These are phyloP conservation scores for Geranomyces michiganensis DNA, from an alignment of 192 early-diverging fungal species.

Conservation along the genomic window DNA sequence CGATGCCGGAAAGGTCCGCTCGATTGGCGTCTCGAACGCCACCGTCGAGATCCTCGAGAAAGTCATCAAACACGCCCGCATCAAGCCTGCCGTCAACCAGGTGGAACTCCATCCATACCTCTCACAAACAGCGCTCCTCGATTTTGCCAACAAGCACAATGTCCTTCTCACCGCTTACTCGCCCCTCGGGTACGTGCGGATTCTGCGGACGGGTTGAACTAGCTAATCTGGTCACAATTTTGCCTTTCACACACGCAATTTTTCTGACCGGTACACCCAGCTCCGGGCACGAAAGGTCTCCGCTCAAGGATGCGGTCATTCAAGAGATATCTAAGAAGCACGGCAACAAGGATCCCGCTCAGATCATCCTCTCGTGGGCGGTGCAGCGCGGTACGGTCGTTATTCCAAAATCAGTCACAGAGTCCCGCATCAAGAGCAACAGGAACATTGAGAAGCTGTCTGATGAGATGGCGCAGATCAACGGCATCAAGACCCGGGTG, in stretches of 20 bases:
- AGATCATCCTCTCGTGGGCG: conserved; percentile 77
- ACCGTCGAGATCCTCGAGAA: conserved; percentile 58
- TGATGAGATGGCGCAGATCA: conserved; percentile 45
- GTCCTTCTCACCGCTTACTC: conserved; percentile 83
- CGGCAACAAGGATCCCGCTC: conserved; percentile 62
- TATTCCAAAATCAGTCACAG: conserved; percentile 79
- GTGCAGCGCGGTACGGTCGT: conserved; percentile 73
- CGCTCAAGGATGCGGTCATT: conserved; percentile 42
- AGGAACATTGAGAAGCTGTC: conserved; percentile 22
- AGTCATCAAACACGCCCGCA: conserved; percentile 64
- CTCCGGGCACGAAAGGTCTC: conserved; percentile 24
- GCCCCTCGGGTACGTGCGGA: conserved; percentile 80
- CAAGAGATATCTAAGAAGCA: conserved; percentile 71
- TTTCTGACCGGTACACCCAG: no score
- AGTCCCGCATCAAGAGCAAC: conserved; percentile 57
- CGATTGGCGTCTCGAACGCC: conserved; percentile 89
- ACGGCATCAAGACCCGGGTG: conserved; percentile 38
- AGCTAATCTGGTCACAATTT: no score
- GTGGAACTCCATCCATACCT: conserved; percentile 83
- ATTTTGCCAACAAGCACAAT: conserved; percentile 68
- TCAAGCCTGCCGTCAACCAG: conserved; percentile 84
- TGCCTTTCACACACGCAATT: no score
- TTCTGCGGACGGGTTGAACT: no score
- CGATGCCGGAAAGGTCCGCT: conserved; percentile 67
- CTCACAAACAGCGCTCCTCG: conserved; percentile 70